phyloP scores from a whole-genome alignment of 108 stramenopile genomes.

The Mediolabrus comicus region DNA sequence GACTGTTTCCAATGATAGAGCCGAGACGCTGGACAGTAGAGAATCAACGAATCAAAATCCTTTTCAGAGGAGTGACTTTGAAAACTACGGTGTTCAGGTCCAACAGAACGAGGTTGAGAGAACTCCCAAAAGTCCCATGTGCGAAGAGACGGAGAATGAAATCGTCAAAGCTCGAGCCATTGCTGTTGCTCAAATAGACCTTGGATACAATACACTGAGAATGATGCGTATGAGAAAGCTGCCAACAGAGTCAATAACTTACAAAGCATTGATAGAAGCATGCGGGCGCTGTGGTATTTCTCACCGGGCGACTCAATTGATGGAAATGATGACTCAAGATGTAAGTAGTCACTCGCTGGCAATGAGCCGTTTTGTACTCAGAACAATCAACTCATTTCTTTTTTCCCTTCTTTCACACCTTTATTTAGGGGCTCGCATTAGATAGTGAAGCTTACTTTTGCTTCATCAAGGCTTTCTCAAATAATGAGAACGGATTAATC shows the following conservation, averaged over 20 bases:
- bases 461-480: conserved; percentile 74
- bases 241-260: conserved; percentile 62
- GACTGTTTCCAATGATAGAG: no score
- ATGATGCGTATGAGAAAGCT: conserved; percentile 63
- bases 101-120: no score
- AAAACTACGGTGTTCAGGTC: background rate
- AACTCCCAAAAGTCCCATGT: background rate
- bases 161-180: conserved; percentile 75
- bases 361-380: no score
- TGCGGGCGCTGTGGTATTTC: conserved; percentile 84
- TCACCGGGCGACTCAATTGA: conserved; percentile 65
- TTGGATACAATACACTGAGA: conserved; percentile 75
- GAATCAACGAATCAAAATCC: background rate
- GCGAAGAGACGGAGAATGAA: conserved; percentile 32
- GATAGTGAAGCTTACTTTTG: conserved; percentile 69
- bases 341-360: conserved; percentile 1
- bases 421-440: conserved; percentile 36
- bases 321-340: conserved; percentile 80
- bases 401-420: background rate
- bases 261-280: conserved; percentile 82
- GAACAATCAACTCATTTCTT: background rate
- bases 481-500: conserved; percentile 15
- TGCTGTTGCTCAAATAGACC: conserved; percentile 79
- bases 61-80: background rate
- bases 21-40: background rate